Base-by-base conservation (phyloP, 371 early-diverging fungal genomes). In the Actinomortierella wolfii region DNA sequence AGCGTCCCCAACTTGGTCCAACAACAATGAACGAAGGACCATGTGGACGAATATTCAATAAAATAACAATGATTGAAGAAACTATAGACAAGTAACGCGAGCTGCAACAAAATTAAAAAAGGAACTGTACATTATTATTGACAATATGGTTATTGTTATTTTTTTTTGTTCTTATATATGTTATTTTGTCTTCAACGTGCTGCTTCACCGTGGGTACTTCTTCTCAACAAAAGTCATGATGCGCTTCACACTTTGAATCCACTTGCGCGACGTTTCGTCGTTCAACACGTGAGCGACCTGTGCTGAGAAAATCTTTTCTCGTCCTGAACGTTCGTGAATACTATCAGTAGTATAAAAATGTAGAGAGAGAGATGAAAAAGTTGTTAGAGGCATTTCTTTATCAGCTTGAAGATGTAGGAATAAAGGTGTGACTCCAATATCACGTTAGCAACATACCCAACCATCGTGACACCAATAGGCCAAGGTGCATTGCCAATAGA, bases 221-320 rank as follows among this genome's bases (percentile, higher is more conserved):
- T 79, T 86, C 76, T 97, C 96, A 0, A 90, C 89, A 87, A 94
- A 98, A 2, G 96, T 95, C 91, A 97, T 97, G 50, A 97, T 78
- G 21, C 98, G 89, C 73, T 98, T 97, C 54, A 97, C 88, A n/a
- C 91, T 87, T 79, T 97, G 99, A 77, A 98, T 97, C 98, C 98
- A 98, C 76, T 97, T 97, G 50, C 99, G 85, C 58, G 94, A 93
- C 0, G 93, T 87, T 79, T 97, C 99, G 63, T 97, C 97, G 80
- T 98, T 98, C 18, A 98, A 84, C n/a, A 94, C 97, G 75, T 98
- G 99, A 2, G 98, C 98, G 3, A 98, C 95, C 68, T 97, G 93
- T 3, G 90, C 88, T 0, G 95, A 86, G 68, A 86, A 89, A 87
- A 98, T 97, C 81, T 95, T 97, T 81, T 97, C 98, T 51, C 96